Percentiles rank a stretch among this genome's conserved stretches.
Conservation (phyloP, 495 filamentous ascomycete species). For the Neurospora discreta region DNA sequence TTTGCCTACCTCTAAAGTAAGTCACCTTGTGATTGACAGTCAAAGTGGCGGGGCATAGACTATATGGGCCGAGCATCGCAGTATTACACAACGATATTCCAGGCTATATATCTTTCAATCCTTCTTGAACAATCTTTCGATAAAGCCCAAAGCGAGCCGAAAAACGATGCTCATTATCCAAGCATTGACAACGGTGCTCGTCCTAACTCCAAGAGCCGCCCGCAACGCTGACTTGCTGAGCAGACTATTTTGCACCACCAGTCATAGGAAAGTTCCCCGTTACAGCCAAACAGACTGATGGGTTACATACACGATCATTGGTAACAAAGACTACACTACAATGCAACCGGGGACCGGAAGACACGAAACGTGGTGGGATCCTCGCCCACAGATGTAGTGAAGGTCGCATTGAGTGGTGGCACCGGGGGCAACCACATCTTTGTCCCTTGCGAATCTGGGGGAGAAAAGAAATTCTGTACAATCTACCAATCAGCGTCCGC, state of each 20-base stretch:
- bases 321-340: not conserved
- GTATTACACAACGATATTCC: not conserved
- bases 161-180: not conserved
- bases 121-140: not conserved
- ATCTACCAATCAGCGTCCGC: not conserved
- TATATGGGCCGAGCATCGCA: not conserved
- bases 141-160: not conserved
- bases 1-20: not conserved
- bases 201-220: not conserved
- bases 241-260: not conserved
- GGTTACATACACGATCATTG: not conserved
- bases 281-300: not conserved
- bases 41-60: not conserved
- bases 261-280: not conserved
- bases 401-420: not conserved
- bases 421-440: not conserved
- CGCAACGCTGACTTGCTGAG: not conserved
- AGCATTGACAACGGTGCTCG: not conserved
- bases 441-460: not conserved
- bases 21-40: not conserved
- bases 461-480: not conserved
- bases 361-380: not conserved
- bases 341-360: not conserved
- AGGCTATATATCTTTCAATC: not conserved
- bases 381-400: not conserved